Conservation (phyloP, 768 basidiomycete genomes). For the Saitozyma sp. region DNA sequence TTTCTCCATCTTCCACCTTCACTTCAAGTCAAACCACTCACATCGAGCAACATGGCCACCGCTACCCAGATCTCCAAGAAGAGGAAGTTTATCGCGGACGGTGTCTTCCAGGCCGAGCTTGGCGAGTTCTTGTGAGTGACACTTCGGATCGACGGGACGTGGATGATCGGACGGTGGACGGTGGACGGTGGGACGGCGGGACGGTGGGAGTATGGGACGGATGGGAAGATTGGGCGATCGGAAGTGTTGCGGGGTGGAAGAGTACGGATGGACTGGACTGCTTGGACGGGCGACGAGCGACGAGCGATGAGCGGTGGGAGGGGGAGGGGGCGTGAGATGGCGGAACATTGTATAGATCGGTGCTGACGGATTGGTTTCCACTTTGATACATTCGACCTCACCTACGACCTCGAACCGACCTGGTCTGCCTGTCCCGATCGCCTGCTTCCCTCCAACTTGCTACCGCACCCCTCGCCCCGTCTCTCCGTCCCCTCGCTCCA, state of each 20-base stretch:
- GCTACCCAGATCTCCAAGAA: constrained; percentile 79
- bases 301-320: background rate
- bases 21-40: background rate
- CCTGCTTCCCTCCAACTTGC: no score
- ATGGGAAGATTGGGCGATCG: background rate
- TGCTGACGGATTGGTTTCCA: no score
- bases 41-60: constrained; percentile 39
- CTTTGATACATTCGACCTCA: no score
- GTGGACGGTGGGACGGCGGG: background rate
- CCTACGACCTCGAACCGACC: no score
- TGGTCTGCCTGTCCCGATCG: no score
- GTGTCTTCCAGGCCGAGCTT: constrained; percentile 98
- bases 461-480: background rate
- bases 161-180: background rate
- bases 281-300: constrained; percentile 1
- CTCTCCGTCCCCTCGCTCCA: constrained; percentile 1
- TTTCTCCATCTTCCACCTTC: no score
- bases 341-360: no score
- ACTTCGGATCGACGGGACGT: background rate
- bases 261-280: no score
- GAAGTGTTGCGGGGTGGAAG: no score
- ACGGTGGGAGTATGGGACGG: background rate
- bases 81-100: constrained; percentile 95
- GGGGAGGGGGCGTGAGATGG: no score
- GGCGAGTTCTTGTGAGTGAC: constrained; percentile 84